Base-by-base conservation (phyloP, 2,329 filamentous ascomycete genomes). In the Alternaria burnsii region DNA sequence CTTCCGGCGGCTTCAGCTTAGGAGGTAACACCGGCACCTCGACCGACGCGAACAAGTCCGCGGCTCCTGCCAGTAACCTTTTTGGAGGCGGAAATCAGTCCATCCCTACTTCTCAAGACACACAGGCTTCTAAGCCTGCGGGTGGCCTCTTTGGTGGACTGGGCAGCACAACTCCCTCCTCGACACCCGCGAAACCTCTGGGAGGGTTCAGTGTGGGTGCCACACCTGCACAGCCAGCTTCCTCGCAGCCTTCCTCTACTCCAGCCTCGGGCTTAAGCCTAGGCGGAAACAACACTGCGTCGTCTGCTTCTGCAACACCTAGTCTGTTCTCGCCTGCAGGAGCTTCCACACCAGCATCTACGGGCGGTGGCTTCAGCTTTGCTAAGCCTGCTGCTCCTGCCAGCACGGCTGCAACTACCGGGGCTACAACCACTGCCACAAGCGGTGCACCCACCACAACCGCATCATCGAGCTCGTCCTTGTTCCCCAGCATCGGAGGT, bases 41-140 rank as follows among this genome's bases (percentile, higher is more conserved):
- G 55, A 55, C 75, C 68, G 70, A 71, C 68, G 63, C 75, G 66
- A 73, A 65, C 74, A 74, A 76, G 62, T 71, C 65, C 28, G 69
- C 71, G 36, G 69, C 71, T 18, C 69, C 63, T 44, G 64, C 70
- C 6, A 53, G 60, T 18, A 62, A 52, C 36, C 60, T 73, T 7
- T 74, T 75, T 57, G 67, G 72, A 38, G 66, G 56, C 20, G 66
- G 56, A 40, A 62, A 55, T 66, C 56, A 68, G 66, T 59, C 71
- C 61, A 56, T 68, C 63, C 46, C 68, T 77, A 28, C 76, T 76
- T 62, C 75, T 66, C 58, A 72, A 71, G 62, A 64, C 47, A 54
- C 71, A 61, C 71, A 79, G 74, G 70, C 75, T 24, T 63, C 75
- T 38, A 76, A 77, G 60, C 65, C 75, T 41, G 54, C 58, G 32